Evolutionary conservation across 2,329 filamentous ascomycete genomes (phyloP), one percentile per base, ranked within the genome.

Genomic region (Stachybotrys chlorohalonatus): DNA sequence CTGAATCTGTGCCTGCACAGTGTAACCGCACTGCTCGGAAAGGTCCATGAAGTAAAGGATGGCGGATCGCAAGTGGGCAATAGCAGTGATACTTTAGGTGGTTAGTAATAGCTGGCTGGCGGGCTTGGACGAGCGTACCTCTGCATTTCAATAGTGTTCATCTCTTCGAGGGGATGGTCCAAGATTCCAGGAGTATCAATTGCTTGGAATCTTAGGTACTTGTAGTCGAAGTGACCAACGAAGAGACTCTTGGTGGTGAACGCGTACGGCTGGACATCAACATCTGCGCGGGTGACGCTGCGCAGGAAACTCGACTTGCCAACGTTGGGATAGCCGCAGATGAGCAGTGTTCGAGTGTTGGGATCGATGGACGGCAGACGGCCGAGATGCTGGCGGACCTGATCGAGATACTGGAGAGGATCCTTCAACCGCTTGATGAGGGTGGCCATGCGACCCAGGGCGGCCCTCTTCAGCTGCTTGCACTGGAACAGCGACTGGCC

Each of bases 101-200:
- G 53, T 60, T 47, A 59, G 47, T 31, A 48, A 30, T 5, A 11
- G 16, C 16, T 31, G 31, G 8, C 24, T 15, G 31, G 4, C 7
- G 15, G 3, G 5, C 24, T 16, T 11, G n/a, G 11, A 30, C 11
- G n/a, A 39, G 36, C 57, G 53, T 54, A 65, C 62, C 63, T 73
- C 78, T 97, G 94, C 90, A 97, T 97, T 75, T 99, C 94, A 68
- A 99, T 99, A 4, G 94, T 97, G 76, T 96, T 96, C 94, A 97
- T 99, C 76, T 97, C 94, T 74, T 97, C 94, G 8, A 99, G 83
- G 42, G 93, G 92, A 70, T 99, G 94, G 65, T 99, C 94, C 57
- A 99, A 77, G 62, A 99, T 96, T 79, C 94, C 94, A n/a, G 93
- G 93, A 11, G 94, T 99, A 74, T 99, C 94, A 63, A 99, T 96